Percentiles rank a stretch among this genome's conserved stretches.
Evolutionary conservation across 2,329 filamentous ascomycete genomes (phyloP).

Genomic region (Phialophora verrucosa): DNA sequence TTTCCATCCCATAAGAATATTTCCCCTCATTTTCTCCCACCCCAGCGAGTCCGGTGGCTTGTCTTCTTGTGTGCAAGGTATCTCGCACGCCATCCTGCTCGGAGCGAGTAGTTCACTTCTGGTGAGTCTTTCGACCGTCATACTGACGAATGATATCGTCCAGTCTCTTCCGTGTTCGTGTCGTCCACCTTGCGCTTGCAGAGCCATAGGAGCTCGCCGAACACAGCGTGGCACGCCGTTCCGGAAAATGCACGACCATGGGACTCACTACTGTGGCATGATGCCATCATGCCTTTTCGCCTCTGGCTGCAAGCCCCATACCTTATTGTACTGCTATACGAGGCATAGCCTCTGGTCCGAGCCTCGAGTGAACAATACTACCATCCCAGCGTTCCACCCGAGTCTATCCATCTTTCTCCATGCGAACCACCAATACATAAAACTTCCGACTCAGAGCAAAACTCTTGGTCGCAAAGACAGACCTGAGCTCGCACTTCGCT

Average conservation of each 20-base stretch:
- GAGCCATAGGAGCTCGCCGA: constrained; percentile 15
- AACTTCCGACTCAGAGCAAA: constrained; percentile 9
- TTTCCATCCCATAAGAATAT: constrained; percentile 1
- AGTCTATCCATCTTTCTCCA: constrained; percentile 18
- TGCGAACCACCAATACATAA: constrained; percentile 13
- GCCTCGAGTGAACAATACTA: not conserved
- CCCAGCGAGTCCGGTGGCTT: constrained; percentile 6
- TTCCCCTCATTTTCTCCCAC: constrained; percentile 10
- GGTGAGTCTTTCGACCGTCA: not conserved
- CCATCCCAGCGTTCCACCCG: constrained; percentile 11
- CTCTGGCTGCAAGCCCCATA: constrained; percentile 7
- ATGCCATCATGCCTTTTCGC: constrained; percentile 20
- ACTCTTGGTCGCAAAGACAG: not conserved
- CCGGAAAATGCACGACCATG: constrained; percentile 7
- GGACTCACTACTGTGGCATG: constrained; percentile 17
- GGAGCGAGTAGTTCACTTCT: not conserved
- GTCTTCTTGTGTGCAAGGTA: not conserved
- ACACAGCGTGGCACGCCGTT: constrained; percentile 12
- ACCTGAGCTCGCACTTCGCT: not conserved
- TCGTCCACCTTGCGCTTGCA: constrained; percentile 10
- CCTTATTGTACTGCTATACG: constrained; percentile 8
- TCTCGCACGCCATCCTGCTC: constrained; percentile 16
- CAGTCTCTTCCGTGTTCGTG: constrained; percentile 7
- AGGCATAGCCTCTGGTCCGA: constrained; percentile 7
- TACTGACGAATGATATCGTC: constrained; percentile 11